Conservation (phyloP, 192 early-diverging fungal genomes). For the Entomortierella beljakovae region DNA sequence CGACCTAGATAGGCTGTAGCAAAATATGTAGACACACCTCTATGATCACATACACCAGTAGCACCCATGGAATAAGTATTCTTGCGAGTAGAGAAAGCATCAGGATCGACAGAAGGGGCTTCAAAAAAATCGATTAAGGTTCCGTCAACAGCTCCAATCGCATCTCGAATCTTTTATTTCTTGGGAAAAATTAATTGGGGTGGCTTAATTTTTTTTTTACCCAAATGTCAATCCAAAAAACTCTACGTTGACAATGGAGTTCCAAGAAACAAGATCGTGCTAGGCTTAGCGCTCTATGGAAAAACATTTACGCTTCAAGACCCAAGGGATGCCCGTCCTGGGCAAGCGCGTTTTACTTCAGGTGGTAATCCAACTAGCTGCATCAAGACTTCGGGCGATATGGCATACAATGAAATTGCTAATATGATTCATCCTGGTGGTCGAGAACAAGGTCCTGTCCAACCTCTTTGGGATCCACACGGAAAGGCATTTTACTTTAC, state of each 20-base stretch:
- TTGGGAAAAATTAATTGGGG: no score
- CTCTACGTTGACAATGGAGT: slow-evolving; percentile 75
- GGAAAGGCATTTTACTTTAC: slow-evolving; percentile 44
- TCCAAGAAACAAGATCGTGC: slow-evolving; percentile 78
- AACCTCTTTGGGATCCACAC: slow-evolving; percentile 27
- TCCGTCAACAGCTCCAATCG: no score
- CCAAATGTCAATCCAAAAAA: no score
- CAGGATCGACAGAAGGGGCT: no score
- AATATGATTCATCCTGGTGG: slow-evolving; percentile 5
- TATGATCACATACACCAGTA: no score
- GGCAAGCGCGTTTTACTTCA: slow-evolving; percentile 8
- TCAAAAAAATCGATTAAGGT: no score
- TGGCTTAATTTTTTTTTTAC: no score
- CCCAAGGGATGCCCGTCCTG: neutral
- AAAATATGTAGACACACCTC: no score
- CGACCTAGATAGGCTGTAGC: no score
- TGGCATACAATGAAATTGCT: slow-evolving; percentile 44
- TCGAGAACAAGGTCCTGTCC: neutral
- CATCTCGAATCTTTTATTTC: no score
- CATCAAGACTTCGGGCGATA: slow-evolving; percentile 32
- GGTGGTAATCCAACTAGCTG: slow-evolving; percentile 44
- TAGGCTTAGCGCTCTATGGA: slow-evolving; percentile 86
- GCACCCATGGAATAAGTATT: no score
- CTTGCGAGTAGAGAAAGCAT: no score
- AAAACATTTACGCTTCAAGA: slow-evolving; percentile 30